phyloP scores from a whole-genome alignment of 441 rosid species.

The Eruca vesicaria region DNA sequence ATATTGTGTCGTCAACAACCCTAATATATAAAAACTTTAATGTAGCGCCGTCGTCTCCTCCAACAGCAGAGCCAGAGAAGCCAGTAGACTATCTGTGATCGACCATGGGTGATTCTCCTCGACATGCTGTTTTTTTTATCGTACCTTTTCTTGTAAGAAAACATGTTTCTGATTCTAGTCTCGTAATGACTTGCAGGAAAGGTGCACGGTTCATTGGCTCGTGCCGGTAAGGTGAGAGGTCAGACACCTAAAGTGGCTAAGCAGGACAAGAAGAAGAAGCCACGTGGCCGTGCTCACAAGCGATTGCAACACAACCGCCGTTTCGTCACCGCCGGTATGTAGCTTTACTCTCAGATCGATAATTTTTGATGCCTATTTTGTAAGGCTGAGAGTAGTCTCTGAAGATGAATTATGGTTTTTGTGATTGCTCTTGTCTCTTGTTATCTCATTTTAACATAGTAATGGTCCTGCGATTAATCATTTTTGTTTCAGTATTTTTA shows the following conservation, averaged over 20 bases:
- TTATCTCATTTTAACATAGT: neutral
- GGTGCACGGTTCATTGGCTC: conserved; percentile 63
- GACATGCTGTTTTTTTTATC: neutral
- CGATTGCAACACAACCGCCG: conserved; percentile 50
- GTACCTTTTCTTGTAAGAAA: neutral
- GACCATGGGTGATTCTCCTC: conserved; percentile 14
- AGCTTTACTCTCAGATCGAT: neutral
- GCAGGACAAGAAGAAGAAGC: conserved; percentile 63
- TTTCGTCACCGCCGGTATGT: conserved; percentile 51
- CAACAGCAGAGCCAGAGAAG: neutral
- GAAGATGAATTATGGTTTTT: neutral
- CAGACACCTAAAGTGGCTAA: conserved; percentile 58
- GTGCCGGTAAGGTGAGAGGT: conserved; percentile 63
- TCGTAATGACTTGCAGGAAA: conserved; percentile 35
- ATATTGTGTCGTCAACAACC: neutral
- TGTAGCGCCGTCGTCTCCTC: neutral
- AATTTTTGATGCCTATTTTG: neutral
- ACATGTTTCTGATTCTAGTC: neutral
- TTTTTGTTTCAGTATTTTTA: neutral
- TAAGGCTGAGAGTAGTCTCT: neutral
- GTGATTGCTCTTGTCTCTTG: neutral
- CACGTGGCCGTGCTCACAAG: conserved; percentile 59
- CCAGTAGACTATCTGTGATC: conserved; percentile 2
- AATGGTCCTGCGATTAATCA: neutral
- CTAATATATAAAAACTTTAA: neutral